phyloP scores from a whole-genome alignment of 2,329 filamentous ascomycete genomes.

The Bimuria novae-zelandiae region DNA sequence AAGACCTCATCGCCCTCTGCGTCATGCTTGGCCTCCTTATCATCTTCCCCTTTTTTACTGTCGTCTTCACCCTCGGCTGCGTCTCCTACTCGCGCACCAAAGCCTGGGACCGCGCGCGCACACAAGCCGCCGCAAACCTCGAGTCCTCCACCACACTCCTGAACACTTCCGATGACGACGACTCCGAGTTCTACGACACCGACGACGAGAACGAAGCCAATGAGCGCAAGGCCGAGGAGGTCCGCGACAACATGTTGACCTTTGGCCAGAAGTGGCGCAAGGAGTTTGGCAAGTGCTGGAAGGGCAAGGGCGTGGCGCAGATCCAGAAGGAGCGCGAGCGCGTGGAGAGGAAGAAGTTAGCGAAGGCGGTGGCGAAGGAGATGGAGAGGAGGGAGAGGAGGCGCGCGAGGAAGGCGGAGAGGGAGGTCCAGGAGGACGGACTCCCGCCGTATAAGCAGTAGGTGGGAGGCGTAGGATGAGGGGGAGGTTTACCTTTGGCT shows the following conservation, averaged over 20 bases:
- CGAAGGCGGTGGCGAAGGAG: conserved; percentile 37
- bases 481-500: conserved; percentile 1
- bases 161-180: conserved; percentile 19
- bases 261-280: conserved; percentile 39
- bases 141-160: conserved; percentile 24
- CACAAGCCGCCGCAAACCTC: conserved; percentile 28
- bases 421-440: conserved; percentile 19
- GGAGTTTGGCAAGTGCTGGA: conserved; percentile 37
- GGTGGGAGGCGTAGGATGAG: not conserved
- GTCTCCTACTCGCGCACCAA: conserved; percentile 38
- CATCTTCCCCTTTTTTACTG: conserved; percentile 27
- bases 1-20: conserved; percentile 33
- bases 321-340: conserved; percentile 35
- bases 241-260: conserved; percentile 30
- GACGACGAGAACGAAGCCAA: conserved; percentile 37
- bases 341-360: conserved; percentile 38
- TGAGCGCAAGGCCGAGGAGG: conserved; percentile 36
- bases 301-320: conserved; percentile 30
- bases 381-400: conserved; percentile 32
- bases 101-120: conserved; percentile 37
- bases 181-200: conserved; percentile 36
- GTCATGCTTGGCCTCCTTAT: conserved; percentile 32
- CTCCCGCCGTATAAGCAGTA: conserved; percentile 31
- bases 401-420: conserved; percentile 27
- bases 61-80: conserved; percentile 28